phyloP scores from a whole-genome alignment of 257 asterid genomes.

The Pogostemon cablin region DNA sequence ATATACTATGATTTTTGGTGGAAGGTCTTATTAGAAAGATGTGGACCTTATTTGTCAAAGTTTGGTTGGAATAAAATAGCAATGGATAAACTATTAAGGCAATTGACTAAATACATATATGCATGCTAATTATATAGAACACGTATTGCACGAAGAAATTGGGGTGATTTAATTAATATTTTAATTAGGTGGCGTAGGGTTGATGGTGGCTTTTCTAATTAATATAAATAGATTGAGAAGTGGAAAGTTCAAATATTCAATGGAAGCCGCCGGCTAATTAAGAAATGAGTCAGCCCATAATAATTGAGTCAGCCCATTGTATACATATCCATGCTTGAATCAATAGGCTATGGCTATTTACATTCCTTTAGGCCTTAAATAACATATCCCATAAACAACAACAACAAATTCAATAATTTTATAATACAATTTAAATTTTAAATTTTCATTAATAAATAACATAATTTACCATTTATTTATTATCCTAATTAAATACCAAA shows the following conservation, averaged over 20 bases:
- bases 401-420: too few relatives aligned
- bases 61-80: background rate
- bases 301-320: constrained; percentile 24
- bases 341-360: background rate
- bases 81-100: constrained; percentile 26
- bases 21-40: constrained; percentile 16
- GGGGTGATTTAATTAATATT: background rate
- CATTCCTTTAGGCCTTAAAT: too few relatives aligned
- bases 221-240: background rate
- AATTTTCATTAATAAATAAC: too few relatives aligned
- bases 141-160: background rate
- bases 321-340: constrained; percentile 25
- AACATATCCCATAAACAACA: too few relatives aligned
- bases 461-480: too few relatives aligned
- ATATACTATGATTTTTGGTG: constrained; percentile 20
- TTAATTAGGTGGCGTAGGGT: constrained; percentile 1
- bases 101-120: background rate
- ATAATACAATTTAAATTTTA: too few relatives aligned
- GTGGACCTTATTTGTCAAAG: background rate
- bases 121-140: background rate
- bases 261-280: constrained; percentile 21
- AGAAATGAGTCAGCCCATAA: constrained; percentile 24
- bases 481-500: too few relatives aligned
- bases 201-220: background rate
- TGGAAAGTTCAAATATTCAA: constrained; percentile 27